Base-by-base conservation (phyloP, 2,329 filamentous ascomycete species). In the Diplodia sapinea region DNA sequence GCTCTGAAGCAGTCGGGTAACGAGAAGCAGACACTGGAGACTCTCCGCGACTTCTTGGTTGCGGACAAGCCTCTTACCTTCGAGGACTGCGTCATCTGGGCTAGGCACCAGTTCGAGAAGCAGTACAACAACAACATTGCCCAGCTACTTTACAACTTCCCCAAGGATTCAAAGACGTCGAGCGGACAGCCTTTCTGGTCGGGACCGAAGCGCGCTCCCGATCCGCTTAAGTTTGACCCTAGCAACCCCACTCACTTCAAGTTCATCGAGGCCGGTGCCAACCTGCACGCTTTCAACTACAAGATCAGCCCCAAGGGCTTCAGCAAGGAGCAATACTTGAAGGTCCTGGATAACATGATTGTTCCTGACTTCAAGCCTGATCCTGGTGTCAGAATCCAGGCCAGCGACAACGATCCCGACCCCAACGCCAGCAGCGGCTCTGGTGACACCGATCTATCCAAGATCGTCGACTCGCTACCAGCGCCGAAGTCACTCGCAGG, bases 61-160 rank as follows among this genome's bases (percentile, higher is more conserved):
- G 93, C 91, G 0, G 93, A 97, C 73, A 95, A 96, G 78, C 94
- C 95, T 4, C 84, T 93, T 68, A 94, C 88, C 31, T 97, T 97
- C 74, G 94, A 98, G 76, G 94, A 99, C 80, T 99, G 95, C 77
- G 93, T 99, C 74, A 89, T 92, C 72, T 99, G 95, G 95, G 95
- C 92, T 29, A 91, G 95, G 57, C 87, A 91, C 76, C 87, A 97
- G 73, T 99, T 99, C 71, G 95, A 99, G 84, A 93, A 92, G 79
- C 93, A 97, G 80, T 99, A 95, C 81, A 93, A 96, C 82, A 97
- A 99, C 77, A 92, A 93, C 63, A 97, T 99, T 70, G 92, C 95
- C 77, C 95, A 99, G 79, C 84, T 99, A 64, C 84, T 99, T 40
- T 96, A 91, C 85, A 98, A 97, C 82, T 99, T 99, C 83, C 95